Base-by-base conservation (phyloP, 352 stramenopile species). In the Phytophthora chlamydospora region DNA sequence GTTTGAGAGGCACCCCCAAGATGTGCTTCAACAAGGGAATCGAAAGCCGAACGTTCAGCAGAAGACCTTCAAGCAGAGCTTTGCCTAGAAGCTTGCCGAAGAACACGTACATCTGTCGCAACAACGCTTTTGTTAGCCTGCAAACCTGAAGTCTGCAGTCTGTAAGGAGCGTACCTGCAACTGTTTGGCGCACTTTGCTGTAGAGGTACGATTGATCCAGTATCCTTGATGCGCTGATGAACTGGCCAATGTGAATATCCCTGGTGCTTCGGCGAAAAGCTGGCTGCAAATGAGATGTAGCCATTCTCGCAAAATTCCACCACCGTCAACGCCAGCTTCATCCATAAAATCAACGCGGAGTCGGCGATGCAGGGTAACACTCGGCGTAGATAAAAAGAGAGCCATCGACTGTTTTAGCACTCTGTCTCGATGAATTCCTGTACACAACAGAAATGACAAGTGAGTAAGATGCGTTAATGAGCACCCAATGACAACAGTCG, bases 341-440 rank as follows among this genome's bases (percentile, higher is more conserved):
- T 90, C 81, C 50, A 90, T 76, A 62, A 97, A 97, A 44, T 96
- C 78, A 29, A 96, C 83, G 2, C 85, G 77, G 41, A 97, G 62
- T n/a, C 86, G 85, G 8, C 81, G 80, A 39, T 82, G 83, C 2
- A 95, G 55, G 11, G 67, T 77, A 38, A 68, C 54, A 14, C 69
- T 61, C 2, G 83, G 80, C 6, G 76, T 71, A 4, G 74, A 71
- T 50, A 84, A 68, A 40, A 94, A 76, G 4, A 92, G 66, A 17
- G 75, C 42, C 58, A 89, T 75, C 6, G 80, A 90, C 38, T 94
- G 77, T 43, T 91, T 80, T 36, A 94, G 62, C 12, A 94, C 69
- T 27, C 72, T 76, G n/a, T 92, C 67, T 0, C 83, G 81, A 35
- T 86, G 65, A 40, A 94, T 74, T 29, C 74, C 83, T 92, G 27